Evolutionary conservation across 345 rosid species (phyloP).

Genomic region (Eucalyptus victrix): DNA sequence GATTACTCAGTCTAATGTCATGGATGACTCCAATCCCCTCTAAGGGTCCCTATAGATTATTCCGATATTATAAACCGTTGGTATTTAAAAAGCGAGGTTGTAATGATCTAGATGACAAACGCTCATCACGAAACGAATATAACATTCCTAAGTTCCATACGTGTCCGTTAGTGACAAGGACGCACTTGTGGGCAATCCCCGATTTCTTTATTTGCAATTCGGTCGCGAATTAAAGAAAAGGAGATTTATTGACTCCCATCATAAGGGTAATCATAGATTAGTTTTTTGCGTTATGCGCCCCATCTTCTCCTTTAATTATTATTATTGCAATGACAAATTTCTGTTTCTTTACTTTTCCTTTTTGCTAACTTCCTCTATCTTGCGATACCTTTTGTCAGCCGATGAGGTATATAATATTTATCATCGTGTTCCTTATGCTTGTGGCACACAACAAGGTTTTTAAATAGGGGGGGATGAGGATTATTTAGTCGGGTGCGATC

Average conservation of each 20-base stretch:
- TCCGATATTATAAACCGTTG: not conserved
- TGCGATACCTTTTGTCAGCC: not conserved
- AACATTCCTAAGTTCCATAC: not conserved
- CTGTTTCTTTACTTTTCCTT: not conserved
- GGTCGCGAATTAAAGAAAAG: not conserved
- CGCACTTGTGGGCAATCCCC: not conserved
- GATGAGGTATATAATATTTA: not conserved
- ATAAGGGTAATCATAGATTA: not conserved
- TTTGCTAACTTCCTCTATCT: not conserved
- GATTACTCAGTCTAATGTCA: conserved; percentile 10
- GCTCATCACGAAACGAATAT: not conserved
- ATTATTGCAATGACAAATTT: not conserved
- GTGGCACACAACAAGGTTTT: not conserved
- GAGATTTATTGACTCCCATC: not conserved
- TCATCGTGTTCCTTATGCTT: not conserved
- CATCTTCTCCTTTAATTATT: not conserved
- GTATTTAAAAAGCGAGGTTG: not conserved
- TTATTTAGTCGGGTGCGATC: not conserved
- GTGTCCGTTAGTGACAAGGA: not conserved
- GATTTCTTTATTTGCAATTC: not conserved
- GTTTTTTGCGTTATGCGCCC: not conserved
- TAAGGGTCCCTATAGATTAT: not conserved
- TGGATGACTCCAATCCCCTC: conserved; percentile 3
- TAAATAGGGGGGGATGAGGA: not conserved
- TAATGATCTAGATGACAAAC: not conserved